Base-by-base conservation (phyloP, 2,329 filamentous ascomycete species). In the Cadophora malorum region DNA sequence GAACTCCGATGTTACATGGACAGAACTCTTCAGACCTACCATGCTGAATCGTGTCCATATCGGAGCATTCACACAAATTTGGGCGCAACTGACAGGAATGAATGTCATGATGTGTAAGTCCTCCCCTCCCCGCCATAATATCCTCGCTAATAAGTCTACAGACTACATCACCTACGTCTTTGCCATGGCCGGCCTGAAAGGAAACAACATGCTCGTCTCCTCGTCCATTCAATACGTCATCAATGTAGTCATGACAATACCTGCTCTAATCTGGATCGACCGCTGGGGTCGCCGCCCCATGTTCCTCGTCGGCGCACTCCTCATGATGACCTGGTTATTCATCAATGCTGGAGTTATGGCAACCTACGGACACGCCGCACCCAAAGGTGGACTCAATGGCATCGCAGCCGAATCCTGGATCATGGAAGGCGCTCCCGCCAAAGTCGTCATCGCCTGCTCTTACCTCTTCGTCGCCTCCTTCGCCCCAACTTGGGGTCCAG, bases 171-270 rank as follows among this genome's bases (percentile, higher is more conserved):
- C 74, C 6, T 91, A 91, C 71, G 85, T 92, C 67, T 92, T 92
- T 77, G 83, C 83, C 12, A 93, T 93, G 90, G 89, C 90, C 19
- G 90, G 90, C 14, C 81, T 90, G 10, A 84, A 83, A 2, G 82
- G 86, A 72, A 84, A 83, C 63, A 85, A 88, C 47, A 83, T 93
- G 10, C 79, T 91, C 55, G 49, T 50, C 49, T 85, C 90, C 8
- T 90, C 88, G 21, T 88, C 86, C 12, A 92, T 92, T 70, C 88
- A 92, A 76, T 92, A 91, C 77, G 84, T 94, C 73, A 92, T 95
- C 82, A 94, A 94, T 77, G 91, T 95, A 0, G 69, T 89, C 63
- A 92, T 93, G 88, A 95, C 92, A 0, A 78, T 94, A 2, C 90
- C 91, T 0, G 91, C 91, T 0, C 83, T 95, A 23, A 79, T 94